Conservation (phyloP, 164 flowering plant genomes). For the Saururus chinensis region DNA sequence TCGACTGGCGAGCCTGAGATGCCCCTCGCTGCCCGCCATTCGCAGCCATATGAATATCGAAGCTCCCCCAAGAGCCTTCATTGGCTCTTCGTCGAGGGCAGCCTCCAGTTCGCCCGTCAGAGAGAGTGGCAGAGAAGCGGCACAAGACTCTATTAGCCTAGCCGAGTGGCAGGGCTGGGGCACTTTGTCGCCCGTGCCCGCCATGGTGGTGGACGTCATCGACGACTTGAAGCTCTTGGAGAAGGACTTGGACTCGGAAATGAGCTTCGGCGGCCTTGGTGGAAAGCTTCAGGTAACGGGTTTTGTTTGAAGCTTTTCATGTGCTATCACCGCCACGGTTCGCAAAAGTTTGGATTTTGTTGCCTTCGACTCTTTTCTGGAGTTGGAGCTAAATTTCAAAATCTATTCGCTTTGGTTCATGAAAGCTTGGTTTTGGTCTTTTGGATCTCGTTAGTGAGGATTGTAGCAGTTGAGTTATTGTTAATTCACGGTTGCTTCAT, state of each 20-base stretch:
- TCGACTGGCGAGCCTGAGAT: not conserved
- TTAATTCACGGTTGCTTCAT: too few relatives aligned
- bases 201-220: slow-evolving; percentile 42
- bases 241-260: slow-evolving; percentile 34
- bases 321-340: too few relatives aligned
- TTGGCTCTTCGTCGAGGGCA: not conserved
- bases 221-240: slow-evolving; percentile 61
- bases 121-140: not conserved
- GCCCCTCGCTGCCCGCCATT: not conserved
- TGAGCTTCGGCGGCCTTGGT: slow-evolving; percentile 75
- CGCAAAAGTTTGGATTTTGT: too few relatives aligned
- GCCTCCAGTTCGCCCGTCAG: not conserved
- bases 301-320: not conserved
- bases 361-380: too few relatives aligned
- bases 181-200: slow-evolving; percentile 50
- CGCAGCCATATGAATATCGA: not conserved
- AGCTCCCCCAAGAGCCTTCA: not conserved
- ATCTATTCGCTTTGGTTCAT: too few relatives aligned
- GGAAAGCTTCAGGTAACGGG: slow-evolving; percentile 63
- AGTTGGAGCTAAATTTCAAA: too few relatives aligned
- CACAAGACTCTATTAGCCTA: slow-evolving; percentile 10
- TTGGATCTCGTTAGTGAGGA: too few relatives aligned
- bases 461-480: too few relatives aligned
- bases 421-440: too few relatives aligned
- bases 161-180: slow-evolving; percentile 94